Percentiles rank a stretch among this genome's conserved stretches.
These are phyloP conservation scores for Botrytis deweyae DNA, from an alignment of 2,329 filamentous ascomycete species.

Conservation along the genomic window DNA sequence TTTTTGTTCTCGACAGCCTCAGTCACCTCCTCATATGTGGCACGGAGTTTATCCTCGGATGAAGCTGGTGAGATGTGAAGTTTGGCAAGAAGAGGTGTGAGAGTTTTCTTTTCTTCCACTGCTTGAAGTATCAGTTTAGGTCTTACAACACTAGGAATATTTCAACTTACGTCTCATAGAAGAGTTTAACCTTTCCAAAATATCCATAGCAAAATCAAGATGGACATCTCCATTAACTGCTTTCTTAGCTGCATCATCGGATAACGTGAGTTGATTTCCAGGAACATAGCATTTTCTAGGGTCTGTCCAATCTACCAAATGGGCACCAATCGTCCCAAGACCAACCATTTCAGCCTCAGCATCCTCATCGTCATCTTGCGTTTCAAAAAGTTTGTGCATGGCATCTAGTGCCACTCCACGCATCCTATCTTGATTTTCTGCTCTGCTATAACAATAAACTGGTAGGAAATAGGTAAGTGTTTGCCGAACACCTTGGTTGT, in stretches of 20 bases:
- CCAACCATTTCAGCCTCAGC: constrained; percentile 78
- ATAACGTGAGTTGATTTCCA: constrained; percentile 44
- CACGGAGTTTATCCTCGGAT: constrained; percentile 56
- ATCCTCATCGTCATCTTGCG: constrained; percentile 71
- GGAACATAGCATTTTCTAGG: constrained; percentile 71
- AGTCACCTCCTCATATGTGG: constrained; percentile 57
- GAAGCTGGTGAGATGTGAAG: constrained; percentile 72
- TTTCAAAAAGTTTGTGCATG: constrained; percentile 70
- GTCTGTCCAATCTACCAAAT: constrained; percentile 93
- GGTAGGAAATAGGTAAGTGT: constrained; percentile 91
- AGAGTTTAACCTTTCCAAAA: constrained; percentile 71
- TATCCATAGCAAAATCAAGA: constrained; percentile 71
- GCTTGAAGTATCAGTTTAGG: constrained; percentile 25
- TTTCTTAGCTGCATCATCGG: constrained; percentile 58
- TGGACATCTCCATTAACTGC: constrained; percentile 75
- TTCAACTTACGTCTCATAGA: constrained; percentile 62
- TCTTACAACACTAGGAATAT: background rate
- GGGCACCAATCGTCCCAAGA: constrained; percentile 74
- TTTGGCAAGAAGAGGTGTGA: constrained; percentile 77
- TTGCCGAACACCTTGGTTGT: constrained; percentile 81
- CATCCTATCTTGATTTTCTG: constrained; percentile 83
- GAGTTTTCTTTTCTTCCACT: constrained; percentile 84
- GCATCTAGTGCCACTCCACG: constrained; percentile 69
- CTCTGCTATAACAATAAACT: constrained; percentile 84
- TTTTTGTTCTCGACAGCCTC: constrained; percentile 61